These are phyloP conservation scores for Davidsoniella neocaledoniae DNA, from an alignment of 2,329 filamentous ascomycete genomes.

Conservation along the genomic window DNA sequence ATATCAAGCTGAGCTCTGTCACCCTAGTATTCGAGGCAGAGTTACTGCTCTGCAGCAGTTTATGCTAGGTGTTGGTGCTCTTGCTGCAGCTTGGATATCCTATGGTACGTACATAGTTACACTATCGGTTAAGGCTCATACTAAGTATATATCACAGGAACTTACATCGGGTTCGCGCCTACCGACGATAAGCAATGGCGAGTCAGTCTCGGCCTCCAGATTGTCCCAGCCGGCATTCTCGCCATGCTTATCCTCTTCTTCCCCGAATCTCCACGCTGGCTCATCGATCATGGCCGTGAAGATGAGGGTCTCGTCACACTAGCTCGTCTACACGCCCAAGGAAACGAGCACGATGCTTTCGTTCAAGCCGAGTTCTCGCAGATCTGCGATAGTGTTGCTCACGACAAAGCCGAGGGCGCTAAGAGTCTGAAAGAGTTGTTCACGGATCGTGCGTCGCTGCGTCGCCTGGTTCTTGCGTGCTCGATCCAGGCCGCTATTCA, in stretches of 20 bases:
- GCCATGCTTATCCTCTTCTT: constrained; percentile 50
- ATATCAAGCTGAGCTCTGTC: constrained; percentile 65
- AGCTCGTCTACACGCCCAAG: constrained; percentile 52
- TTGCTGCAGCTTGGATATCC: constrained; percentile 57
- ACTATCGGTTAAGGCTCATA: background rate
- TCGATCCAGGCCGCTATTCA: constrained; percentile 55
- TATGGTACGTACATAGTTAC: constrained; percentile 33
- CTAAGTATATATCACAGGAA: constrained; percentile 14
- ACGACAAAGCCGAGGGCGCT: constrained; percentile 51
- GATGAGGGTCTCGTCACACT: constrained; percentile 51
- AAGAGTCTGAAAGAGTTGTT: constrained; percentile 57
- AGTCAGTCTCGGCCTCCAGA: constrained; percentile 46
- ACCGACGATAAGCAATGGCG: constrained; percentile 21
- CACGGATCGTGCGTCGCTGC: constrained; percentile 43
- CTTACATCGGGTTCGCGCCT: constrained; percentile 18
- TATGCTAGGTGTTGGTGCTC: constrained; percentile 61
- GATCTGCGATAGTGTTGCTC: constrained; percentile 48
- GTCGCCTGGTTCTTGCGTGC: constrained; percentile 52
- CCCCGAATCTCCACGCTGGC: constrained; percentile 58
- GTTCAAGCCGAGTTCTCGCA: constrained; percentile 56
- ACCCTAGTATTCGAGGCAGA: constrained; percentile 59
- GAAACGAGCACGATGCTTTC: constrained; percentile 48
- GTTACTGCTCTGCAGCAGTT: constrained; percentile 67
- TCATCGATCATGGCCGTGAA: constrained; percentile 52
- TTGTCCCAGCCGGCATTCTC: constrained; percentile 47